Evolutionary conservation across 768 basidiomycete genomes (phyloP).

Genomic region (Cystofilobasidium bisporidii): DNA sequence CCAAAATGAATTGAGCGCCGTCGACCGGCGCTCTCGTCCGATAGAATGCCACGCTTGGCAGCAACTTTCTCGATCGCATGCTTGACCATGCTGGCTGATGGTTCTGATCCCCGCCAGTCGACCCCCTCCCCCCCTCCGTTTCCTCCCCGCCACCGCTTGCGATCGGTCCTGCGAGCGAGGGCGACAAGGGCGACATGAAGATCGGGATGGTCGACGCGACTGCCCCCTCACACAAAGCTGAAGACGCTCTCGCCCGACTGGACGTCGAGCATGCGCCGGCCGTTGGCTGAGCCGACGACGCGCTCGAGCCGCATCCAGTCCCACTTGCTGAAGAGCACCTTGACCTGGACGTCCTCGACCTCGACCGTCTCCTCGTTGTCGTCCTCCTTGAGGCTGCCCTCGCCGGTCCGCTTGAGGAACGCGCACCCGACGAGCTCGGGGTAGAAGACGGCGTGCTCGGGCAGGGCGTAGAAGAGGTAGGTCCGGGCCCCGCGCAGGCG

Average conservation of each 20-base stretch:
- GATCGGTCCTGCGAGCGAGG: too few species aligned
- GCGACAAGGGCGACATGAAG: too few species aligned
- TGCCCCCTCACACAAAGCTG: constrained; percentile 38
- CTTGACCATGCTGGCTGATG: too few species aligned
- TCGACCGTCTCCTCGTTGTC: constrained; percentile 53
- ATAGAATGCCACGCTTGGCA: too few species aligned
- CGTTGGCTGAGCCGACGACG: constrained; percentile 53
- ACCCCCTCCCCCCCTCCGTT: too few species aligned
- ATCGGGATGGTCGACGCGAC: too few species aligned
- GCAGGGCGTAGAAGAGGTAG: constrained; percentile 83
- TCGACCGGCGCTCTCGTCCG: too few species aligned
- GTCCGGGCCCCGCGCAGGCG: constrained; percentile 87
- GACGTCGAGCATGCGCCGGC: constrained; percentile 39
- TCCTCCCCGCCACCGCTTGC: too few species aligned
- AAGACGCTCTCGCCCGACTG: constrained; percentile 38
- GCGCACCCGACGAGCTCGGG: constrained; percentile 80
- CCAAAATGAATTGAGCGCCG: background rate
- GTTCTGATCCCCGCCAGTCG: too few species aligned
- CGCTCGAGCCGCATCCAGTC: constrained; percentile 81
- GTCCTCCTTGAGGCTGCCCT: constrained; percentile 1
- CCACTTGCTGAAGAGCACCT: constrained; percentile 74
- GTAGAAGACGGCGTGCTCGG: constrained; percentile 84
- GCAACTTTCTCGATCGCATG: too few species aligned
- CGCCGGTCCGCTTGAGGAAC: constrained; percentile 47
- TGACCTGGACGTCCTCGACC: constrained; percentile 67